Evolutionary conservation across 345 rosid genomes (phyloP).

Genomic region (Linum usitatissimum): DNA sequence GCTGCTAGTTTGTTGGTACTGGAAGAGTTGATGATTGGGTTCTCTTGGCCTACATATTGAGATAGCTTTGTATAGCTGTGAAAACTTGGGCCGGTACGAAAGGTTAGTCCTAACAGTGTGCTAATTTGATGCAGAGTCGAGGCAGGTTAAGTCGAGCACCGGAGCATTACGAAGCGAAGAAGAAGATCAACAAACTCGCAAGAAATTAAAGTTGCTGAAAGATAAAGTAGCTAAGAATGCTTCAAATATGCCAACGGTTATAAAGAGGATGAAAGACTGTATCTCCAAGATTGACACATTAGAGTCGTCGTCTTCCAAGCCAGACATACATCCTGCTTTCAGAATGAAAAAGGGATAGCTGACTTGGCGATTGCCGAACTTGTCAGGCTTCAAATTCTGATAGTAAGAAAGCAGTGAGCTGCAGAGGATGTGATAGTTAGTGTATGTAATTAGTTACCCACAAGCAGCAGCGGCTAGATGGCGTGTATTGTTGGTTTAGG

Average conservation of each 20-base stretch:
- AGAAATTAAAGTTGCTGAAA: constrained; percentile 38
- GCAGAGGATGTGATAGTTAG: no score
- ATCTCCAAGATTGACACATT: constrained; percentile 39
- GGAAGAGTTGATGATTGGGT: not conserved
- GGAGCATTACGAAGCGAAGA: constrained; percentile 12
- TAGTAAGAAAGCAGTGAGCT: no score
- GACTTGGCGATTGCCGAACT: not conserved
- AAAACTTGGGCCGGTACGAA: no score
- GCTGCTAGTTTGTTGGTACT: not conserved
- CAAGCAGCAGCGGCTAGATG: no score
- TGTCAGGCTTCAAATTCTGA: not conserved
- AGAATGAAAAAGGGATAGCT: constrained; percentile 13
- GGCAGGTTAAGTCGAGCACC: constrained; percentile 1
- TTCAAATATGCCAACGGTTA: constrained; percentile 33
- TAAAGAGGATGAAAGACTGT: constrained; percentile 53
- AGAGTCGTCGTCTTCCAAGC: constrained; percentile 30
- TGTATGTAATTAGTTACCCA: no score
- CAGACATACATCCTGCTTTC: constrained; percentile 46
- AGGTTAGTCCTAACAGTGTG: no score
- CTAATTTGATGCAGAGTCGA: no score
- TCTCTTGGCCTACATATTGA: not conserved
- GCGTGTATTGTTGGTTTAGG: no score
- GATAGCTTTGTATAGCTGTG: no score
- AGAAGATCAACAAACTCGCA: constrained; percentile 21
- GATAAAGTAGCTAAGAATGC: constrained; percentile 37